Evolutionary conservation across 768 basidiomycete species (phyloP).

Genomic region (Lentinus tigrinus): DNA sequence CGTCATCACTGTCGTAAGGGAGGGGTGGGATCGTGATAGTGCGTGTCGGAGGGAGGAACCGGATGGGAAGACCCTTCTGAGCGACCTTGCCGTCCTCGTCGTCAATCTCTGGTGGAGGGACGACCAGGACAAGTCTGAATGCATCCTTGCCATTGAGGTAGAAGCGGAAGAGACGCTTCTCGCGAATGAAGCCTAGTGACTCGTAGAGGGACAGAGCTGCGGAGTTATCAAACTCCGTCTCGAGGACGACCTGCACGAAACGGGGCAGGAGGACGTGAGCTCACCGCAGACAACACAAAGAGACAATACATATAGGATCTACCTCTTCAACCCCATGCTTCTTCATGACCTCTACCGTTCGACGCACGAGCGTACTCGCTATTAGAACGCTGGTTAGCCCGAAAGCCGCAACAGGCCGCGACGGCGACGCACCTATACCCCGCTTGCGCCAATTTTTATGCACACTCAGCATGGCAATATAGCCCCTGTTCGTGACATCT

Average conservation of each 20-base stretch:
- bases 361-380: constrained; percentile 85
- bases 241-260: constrained; percentile 73
- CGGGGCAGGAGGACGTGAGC: background rate
- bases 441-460: constrained; percentile 80
- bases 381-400: constrained; percentile 31
- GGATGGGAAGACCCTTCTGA: constrained; percentile 8
- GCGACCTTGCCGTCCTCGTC: constrained; percentile 9
- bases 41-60: constrained; percentile 21
- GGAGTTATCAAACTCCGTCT: constrained; percentile 93
- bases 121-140: constrained; percentile 72
- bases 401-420: constrained; percentile 4
- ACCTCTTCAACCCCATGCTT: constrained; percentile 84
- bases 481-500: constrained; percentile 77
- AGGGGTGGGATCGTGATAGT: constrained; percentile 20
- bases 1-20: constrained; percentile 26
- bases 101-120: constrained; percentile 34
- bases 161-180: constrained; percentile 92
- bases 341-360: constrained; percentile 85
- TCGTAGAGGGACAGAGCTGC: constrained; percentile 89
- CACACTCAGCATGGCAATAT: constrained; percentile 98
- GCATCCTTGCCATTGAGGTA: constrained; percentile 98
- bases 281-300: background rate
- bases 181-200: constrained; percentile 90
- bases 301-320: constrained; percentile 24
- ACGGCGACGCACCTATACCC: constrained; percentile 79